Conservation (phyloP, 768 basidiomycete species). For the Rhizopogon vesiculosus region DNA sequence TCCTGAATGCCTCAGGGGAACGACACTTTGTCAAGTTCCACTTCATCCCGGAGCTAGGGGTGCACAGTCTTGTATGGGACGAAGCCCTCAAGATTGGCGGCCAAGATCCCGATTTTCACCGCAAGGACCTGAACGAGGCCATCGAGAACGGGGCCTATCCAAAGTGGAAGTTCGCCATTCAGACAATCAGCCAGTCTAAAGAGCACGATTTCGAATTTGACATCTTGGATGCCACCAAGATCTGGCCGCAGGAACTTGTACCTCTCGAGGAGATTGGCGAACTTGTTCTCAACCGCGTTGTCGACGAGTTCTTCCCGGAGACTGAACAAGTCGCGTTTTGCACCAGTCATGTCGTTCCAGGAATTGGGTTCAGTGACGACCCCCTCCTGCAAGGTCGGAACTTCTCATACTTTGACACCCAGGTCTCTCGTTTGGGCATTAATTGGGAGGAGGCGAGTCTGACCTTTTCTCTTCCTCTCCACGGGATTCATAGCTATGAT, state of each 20-base stretch:
- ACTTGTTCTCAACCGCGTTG: conserved; percentile 56
- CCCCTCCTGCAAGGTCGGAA: conserved; percentile 82
- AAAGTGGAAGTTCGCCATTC: conserved; percentile 74
- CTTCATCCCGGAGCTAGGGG: conserved; percentile 76
- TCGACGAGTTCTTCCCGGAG: conserved; percentile 81
- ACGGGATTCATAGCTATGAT: not conserved
- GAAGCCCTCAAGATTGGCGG: conserved; percentile 80
- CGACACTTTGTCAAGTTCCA: conserved; percentile 88
- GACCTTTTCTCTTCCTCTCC: not conserved
- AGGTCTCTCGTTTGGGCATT: conserved; percentile 71
- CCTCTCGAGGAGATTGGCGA: conserved; percentile 78
- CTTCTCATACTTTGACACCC: conserved; percentile 87
- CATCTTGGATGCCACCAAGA: conserved; percentile 81
- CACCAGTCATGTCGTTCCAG: conserved; percentile 56
- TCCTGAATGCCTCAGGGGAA: conserved; percentile 62
- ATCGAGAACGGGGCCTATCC: conserved; percentile 68
- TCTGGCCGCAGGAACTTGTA: conserved; percentile 80
- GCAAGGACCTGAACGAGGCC: conserved; percentile 82
- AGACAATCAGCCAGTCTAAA: conserved; percentile 55
- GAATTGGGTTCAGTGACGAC: conserved; percentile 71
- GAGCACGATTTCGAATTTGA: conserved; percentile 87
- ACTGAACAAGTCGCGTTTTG: conserved; percentile 90
- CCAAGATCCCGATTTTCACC: conserved; percentile 89
- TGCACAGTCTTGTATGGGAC: conserved; percentile 84
- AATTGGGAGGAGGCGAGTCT: conserved; percentile 65